Conservation (phyloP, 169 alveolate genomes). For the Theileria annulata region DNA sequence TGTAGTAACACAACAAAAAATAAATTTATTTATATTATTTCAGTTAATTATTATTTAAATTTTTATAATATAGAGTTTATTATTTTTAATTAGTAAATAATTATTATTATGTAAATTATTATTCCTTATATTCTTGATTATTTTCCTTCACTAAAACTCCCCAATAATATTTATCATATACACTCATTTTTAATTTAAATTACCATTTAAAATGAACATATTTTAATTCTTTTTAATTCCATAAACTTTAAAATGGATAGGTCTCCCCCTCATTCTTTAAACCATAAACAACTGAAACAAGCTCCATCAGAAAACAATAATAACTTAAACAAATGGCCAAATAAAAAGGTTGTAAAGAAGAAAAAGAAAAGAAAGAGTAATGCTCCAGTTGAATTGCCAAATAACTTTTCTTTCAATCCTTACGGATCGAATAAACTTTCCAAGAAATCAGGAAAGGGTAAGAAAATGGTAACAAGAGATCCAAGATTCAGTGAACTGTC, state of each 20-base stretch:
- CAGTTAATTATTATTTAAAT: background rate
- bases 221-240: background rate
- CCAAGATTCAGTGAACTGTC: constrained; percentile 70
- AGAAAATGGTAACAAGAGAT: constrained; percentile 41
- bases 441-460: constrained; percentile 20
- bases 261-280: background rate
- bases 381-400: constrained; percentile 57
- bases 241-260: background rate
- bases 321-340: background rate
- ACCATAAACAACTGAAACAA: background rate
- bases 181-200: background rate
- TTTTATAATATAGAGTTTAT: background rate
- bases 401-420: constrained; percentile 51
- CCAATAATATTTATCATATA: background rate
- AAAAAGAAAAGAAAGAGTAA: constrained; percentile 37
- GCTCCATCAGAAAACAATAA: background rate
- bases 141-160: background rate
- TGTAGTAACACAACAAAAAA: background rate
- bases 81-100: background rate
- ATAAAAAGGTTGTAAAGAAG: constrained; percentile 1
- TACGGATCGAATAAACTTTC: constrained; percentile 24
- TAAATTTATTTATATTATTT: background rate
- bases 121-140: background rate
- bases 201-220: constrained; percentile 3
- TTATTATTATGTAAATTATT: background rate